These are phyloP conservation scores for Solanum rostratum DNA, from an alignment of 257 asterid species.

Conservation along the genomic window DNA sequence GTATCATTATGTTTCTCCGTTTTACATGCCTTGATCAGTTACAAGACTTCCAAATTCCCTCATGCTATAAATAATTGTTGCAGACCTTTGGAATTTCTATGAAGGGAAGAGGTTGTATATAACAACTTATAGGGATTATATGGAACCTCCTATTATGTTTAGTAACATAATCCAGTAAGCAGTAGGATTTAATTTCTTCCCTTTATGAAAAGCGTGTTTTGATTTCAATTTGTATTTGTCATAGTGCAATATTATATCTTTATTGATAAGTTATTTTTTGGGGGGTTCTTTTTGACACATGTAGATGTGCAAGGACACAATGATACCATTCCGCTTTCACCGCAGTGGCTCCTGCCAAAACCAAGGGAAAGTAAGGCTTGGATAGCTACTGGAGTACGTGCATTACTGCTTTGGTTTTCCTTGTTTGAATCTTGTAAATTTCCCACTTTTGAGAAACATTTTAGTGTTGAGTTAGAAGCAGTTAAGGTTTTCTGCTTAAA, in stretches of 20 bases:
- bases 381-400: slow-evolving; percentile 52
- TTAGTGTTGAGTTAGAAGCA: background rate
- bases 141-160: background rate
- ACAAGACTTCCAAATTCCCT: background rate
- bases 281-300: background rate
- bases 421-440: background rate
- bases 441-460: background rate
- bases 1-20: background rate
- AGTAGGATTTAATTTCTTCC: background rate
- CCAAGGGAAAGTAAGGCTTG: slow-evolving; percentile 73
- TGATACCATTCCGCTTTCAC: slow-evolving; percentile 80
- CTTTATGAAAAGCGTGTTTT: background rate
- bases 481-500: background rate
- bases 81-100: background rate
- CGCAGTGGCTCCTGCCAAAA: slow-evolving; percentile 94
- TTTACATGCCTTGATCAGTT: background rate
- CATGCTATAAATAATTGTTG: background rate
- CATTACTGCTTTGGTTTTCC: background rate
- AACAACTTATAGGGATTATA: background rate
- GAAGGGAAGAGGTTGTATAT: background rate
- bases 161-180: background rate
- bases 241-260: background rate
- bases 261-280: background rate
- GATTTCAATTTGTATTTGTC: background rate
- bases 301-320: slow-evolving; percentile 65